phyloP scores from a whole-genome alignment of 371 early-diverging fungal genomes.

The Haplosporangium sp. region DNA sequence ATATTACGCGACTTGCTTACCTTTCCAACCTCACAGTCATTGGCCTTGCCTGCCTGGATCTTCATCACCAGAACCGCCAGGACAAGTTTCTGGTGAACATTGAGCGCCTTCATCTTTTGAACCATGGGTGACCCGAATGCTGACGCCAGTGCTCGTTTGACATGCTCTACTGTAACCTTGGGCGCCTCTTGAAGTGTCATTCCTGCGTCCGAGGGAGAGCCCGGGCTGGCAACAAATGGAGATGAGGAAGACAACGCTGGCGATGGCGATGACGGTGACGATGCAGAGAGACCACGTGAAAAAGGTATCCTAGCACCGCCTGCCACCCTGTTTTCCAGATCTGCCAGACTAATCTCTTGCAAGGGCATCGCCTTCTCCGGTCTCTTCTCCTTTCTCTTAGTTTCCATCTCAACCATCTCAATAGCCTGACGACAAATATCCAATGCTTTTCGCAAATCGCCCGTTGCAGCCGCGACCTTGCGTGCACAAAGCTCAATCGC shows the following conservation, averaged over 20 bases:
- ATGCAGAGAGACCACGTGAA: neutral
- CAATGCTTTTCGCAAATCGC: constrained; percentile 90
- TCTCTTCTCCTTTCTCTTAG: constrained; percentile 34
- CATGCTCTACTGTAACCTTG: constrained; percentile 81
- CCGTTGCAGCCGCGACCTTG: constrained; percentile 89
- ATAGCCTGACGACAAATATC: constrained; percentile 90
- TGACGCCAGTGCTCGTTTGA: constrained; percentile 71
- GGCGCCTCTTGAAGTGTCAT: constrained; percentile 52
- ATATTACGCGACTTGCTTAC: constrained; percentile 35
- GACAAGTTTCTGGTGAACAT: constrained; percentile 83
- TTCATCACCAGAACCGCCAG: constrained; percentile 62
- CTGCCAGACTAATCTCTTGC: constrained; percentile 23
- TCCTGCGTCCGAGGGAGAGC: neutral
- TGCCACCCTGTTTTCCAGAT: constrained; percentile 14
- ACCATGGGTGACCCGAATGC: constrained; percentile 72
- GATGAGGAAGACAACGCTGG: constrained; percentile 1
- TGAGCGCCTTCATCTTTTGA: constrained; percentile 72
- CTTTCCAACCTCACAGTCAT: constrained; percentile 59
- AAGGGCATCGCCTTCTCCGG: constrained; percentile 14
- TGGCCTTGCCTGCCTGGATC: constrained; percentile 45
- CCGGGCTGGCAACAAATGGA: neutral
- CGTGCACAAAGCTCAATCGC: constrained; percentile 94
- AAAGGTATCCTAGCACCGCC: constrained; percentile 15
- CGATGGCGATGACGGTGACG: constrained; percentile 1
- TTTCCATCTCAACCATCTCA: constrained; percentile 79